Base-by-base conservation (phyloP, 768 basidiomycete genomes). In the Boletus sp. region DNA sequence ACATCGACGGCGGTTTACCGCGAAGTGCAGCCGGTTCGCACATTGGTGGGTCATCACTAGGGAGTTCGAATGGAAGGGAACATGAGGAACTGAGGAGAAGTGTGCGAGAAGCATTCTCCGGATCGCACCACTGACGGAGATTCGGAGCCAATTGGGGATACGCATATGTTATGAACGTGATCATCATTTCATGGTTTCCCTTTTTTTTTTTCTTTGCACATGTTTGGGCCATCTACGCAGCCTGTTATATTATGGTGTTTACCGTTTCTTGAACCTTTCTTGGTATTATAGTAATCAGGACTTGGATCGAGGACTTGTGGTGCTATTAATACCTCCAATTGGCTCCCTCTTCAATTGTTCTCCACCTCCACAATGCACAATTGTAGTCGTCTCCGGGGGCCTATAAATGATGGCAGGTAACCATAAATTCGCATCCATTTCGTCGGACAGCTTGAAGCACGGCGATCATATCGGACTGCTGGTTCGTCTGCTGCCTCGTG, bases 31-130 rank as follows among this genome's bases (percentile, higher is more conserved):
- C 83, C 14, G 82, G 78, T 17, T 88, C 87, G 29, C 87, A 90
- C 57, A 76, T 85, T 62, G 85, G 84, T 20, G 85, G 87, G 39
- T 85, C 87, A 48, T 89, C 87, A 32, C 75, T 88, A 36, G 84
- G 82, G 61, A 85, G 82, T 18, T 81, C 75, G 59, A 78, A 76
- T 58, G 70, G 75, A 50, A 78, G 82, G 52, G 87, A 89, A n/a
- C 87, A 90, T 54, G 90, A 92, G 57, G 90, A 92, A 71, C 77
- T 94, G 54, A 76, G 90, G 66, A 79, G 84, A 71, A 94, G 91
- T 60, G 89, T 94, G 54, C 78, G 88, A 52, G 91, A 93, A 63
- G 91, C 92, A 8, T 87, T 93, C 57, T 81, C 83, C 10, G 81
- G 84, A 42, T 84, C 85, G 28, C 81, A 83, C 52, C 71, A 72